Conservation (phyloP, 2,329 filamentous ascomycete genomes). For the Cercospora berteroae region DNA sequence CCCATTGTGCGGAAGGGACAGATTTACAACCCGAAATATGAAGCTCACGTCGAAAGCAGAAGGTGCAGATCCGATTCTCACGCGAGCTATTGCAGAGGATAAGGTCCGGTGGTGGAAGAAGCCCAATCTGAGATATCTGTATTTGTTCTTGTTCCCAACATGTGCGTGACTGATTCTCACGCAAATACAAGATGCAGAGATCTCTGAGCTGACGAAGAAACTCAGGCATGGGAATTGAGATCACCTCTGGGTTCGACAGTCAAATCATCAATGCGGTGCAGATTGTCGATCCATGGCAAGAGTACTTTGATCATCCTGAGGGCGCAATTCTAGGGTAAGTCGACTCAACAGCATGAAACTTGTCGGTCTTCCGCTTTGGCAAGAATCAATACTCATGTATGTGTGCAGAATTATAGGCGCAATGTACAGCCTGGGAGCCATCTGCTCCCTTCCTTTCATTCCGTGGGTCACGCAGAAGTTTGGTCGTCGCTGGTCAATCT, state of each 20-base stretch:
- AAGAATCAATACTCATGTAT: background rate
- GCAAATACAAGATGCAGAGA: background rate
- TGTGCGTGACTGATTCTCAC: slow-evolving; percentile 36
- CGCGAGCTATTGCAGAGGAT: slow-evolving; percentile 40
- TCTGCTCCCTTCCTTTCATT: slow-evolving; percentile 59
- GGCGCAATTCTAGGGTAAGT: slow-evolving; percentile 44
- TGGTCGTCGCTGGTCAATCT: slow-evolving; percentile 58
- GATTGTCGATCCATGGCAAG: slow-evolving; percentile 17
- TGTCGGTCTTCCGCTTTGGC: background rate
- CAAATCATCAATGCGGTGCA: slow-evolving; percentile 40
- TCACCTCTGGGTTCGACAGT: slow-evolving; percentile 59
- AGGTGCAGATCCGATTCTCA: slow-evolving; percentile 26
- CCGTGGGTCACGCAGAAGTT: slow-evolving; percentile 55
- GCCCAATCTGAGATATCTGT: slow-evolving; percentile 57
- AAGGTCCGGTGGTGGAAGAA: slow-evolving; percentile 49
- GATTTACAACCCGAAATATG: background rate
- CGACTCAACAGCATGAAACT: background rate
- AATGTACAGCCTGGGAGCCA: slow-evolving; percentile 60
- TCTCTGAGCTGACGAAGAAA: background rate
- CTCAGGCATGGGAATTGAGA: slow-evolving; percentile 57
- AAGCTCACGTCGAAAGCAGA: slow-evolving; percentile 16
- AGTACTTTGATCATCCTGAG: slow-evolving; percentile 46
- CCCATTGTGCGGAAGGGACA: background rate
- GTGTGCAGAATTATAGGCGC: slow-evolving; percentile 55
- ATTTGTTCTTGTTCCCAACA: slow-evolving; percentile 58